Percentiles rank a stretch among this genome's conserved stretches.
phyloP scores from a whole-genome alignment of 164 flowering plant species.

The Liriodendron chinense region DNA sequence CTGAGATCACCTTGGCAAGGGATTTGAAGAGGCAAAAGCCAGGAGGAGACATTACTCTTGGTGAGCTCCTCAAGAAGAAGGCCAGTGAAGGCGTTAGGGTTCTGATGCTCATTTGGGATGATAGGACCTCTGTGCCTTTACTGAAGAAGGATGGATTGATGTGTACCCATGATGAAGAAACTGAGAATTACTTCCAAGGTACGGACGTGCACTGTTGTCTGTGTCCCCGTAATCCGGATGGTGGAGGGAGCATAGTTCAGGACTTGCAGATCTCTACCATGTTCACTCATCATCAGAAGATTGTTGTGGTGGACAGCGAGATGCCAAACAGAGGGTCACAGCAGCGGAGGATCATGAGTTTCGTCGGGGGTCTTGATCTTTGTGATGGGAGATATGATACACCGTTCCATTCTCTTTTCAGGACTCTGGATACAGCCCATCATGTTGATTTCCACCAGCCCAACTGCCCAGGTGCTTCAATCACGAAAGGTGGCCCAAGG shows the following conservation, averaged over 20 bases:
- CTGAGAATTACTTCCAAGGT: slow-evolving; percentile 41
- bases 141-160: slow-evolving; percentile 68
- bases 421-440: slow-evolving; percentile 56
- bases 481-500: slow-evolving; percentile 71
- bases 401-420: slow-evolving; percentile 56
- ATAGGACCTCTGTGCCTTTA: slow-evolving; percentile 55
- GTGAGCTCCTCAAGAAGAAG: slow-evolving; percentile 69
- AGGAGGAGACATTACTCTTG: slow-evolving; percentile 57
- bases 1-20: slow-evolving; percentile 58
- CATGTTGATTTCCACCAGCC: slow-evolving; percentile 78
- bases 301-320: slow-evolving; percentile 55
- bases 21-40: slow-evolving; percentile 54
- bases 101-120: slow-evolving; percentile 87
- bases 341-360: slow-evolving; percentile 65
- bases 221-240: slow-evolving; percentile 77
- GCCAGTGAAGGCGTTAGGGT: slow-evolving; percentile 81
- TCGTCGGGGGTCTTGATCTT: slow-evolving; percentile 73
- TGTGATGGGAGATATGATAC: slow-evolving; percentile 81
- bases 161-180: slow-evolving; percentile 83
- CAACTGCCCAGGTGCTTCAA: slow-evolving; percentile 48
- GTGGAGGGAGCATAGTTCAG: slow-evolving; percentile 54
- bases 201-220: slow-evolving; percentile 60
- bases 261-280: slow-evolving; percentile 59
- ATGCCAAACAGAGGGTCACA: slow-evolving; percentile 32
- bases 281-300: slow-evolving; percentile 88